Conservation (phyloP, 805 yeast species). For the Candida gorgasii region DNA sequence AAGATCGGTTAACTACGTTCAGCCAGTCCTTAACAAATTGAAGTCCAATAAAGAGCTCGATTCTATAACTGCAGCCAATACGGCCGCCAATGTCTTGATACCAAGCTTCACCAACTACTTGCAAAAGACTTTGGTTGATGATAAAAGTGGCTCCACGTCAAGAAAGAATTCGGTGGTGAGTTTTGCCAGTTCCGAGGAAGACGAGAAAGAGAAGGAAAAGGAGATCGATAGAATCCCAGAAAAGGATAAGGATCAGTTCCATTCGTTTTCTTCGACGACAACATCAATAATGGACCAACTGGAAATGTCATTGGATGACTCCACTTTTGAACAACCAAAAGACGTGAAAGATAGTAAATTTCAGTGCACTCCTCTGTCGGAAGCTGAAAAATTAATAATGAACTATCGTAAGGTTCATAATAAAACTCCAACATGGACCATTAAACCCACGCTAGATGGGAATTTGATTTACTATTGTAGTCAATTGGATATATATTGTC, state of each 20-base stretch:
- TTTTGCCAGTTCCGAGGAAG: conserved; percentile 45
- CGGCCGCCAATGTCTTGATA: conserved; percentile 46
- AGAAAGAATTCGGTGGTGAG: conserved; percentile 52
- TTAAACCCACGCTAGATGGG: conserved; percentile 56
- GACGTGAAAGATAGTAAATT: background rate
- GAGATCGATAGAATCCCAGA: background rate
- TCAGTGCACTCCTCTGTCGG: conserved; percentile 19
- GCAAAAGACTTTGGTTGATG: conserved; percentile 37
- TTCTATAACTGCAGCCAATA: conserved; percentile 46
- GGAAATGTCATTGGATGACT: conserved; percentile 1
- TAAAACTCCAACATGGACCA: conserved; percentile 53
- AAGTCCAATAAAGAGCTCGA: conserved; percentile 42
- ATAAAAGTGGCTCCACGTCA: conserved; percentile 33
- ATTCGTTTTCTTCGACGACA: conserved; percentile 10
- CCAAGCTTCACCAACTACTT: conserved; percentile 40
- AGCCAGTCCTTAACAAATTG: conserved; percentile 39
- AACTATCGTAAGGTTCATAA: conserved; percentile 22
- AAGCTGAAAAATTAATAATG: conserved; percentile 30
- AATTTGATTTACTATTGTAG: conserved; percentile 60
- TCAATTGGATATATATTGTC: conserved; percentile 59
- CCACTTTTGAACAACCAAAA: background rate
- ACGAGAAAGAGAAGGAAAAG: background rate
- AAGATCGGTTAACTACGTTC: conserved; percentile 45
- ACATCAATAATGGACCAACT: conserved; percentile 8
- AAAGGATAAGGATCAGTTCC: conserved; percentile 3